These are phyloP conservation scores for Funneliformis caledonium DNA, from an alignment of 371 early-diverging fungal genomes.

Conservation along the genomic window DNA sequence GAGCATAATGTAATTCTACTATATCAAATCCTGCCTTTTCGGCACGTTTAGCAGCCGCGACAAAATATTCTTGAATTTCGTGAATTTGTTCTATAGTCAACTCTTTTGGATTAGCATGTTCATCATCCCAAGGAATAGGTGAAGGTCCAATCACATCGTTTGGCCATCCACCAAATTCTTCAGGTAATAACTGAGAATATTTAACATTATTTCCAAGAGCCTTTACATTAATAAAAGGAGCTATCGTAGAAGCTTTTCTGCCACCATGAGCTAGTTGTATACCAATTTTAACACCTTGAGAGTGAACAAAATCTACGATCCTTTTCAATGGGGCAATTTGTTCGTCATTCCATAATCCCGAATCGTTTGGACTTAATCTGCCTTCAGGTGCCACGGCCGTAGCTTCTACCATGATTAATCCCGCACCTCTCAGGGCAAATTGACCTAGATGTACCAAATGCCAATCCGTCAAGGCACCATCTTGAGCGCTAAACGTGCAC, in stretches of 20 bases:
- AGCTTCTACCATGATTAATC: constrained; percentile 79
- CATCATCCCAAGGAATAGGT: constrained; percentile 56
- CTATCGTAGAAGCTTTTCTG: constrained; percentile 70
- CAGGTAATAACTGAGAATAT: constrained; percentile 34
- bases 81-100: constrained; percentile 69
- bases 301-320: constrained; percentile 69
- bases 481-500: constrained; percentile 73
- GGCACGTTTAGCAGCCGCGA: constrained; percentile 71
- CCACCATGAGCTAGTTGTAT: constrained; percentile 88
- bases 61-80: constrained; percentile 64
- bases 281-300: constrained; percentile 63
- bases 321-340: constrained; percentile 67
- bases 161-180: constrained; percentile 76
- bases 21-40: constrained; percentile 83
- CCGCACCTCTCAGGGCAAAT: constrained; percentile 76
- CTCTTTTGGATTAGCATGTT: constrained; percentile 60
- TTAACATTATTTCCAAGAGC: constrained; percentile 42
- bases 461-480: constrained; percentile 61
- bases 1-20: constrained; percentile 79
- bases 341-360: constrained; percentile 80
- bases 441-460: constrained; percentile 75
- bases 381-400: constrained; percentile 77
- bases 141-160: constrained; percentile 76
- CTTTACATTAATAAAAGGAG: constrained; percentile 48
- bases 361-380: constrained; percentile 76